Base-by-base conservation (phyloP, 1,284 basidiomycete species). In the Kwoniella shivajii region DNA sequence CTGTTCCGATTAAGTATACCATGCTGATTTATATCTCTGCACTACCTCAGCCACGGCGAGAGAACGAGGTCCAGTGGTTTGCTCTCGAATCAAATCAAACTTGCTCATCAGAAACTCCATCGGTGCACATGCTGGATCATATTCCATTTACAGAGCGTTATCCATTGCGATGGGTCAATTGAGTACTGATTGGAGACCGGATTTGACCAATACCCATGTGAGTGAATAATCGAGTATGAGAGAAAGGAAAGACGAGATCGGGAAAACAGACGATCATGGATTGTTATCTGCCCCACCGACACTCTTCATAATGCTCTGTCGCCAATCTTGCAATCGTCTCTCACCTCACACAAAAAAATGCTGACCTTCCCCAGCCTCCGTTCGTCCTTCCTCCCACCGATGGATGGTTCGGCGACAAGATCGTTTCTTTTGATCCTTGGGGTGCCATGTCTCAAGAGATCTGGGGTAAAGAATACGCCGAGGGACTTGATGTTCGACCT, bases 341-440 rank as follows among this genome's bases (percentile, higher is more conserved):
- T n/a, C n/a, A n/a, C n/a, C n/a, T n/a, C 16, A 26, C 31, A 13
- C 26, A 3, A 27, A 20, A 7, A 30, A 14, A 29, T 36, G 45
- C 24, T 44, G 50, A 16, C 24, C n/a, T 24, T 33, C 6, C 27
- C 54, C 16, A 74, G 75, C 94, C 95, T 0, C 90, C 92, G 0
- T 86, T 97, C 31, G 80, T 84, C 9, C 87, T 97, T 61, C 88
- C 87, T 4, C 88, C 87, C 14, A 87, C 91, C 65, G 85, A 88
- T 0, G 78, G 86, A 2, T 98, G 94, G 93, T 86, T 81, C 56
- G 87, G 90, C 64, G 82, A 74, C 52, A 93, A 92, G 83, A 96
- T 98, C 72, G 92, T 96, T 30, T 88, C 88, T 1, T 88, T 98
- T 74, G 95, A 98, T 74, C 94, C 94, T 0, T 97, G 87, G 85